Evolutionary conservation across 345 rosid genomes (phyloP).

Genomic region (Pistacia atlantica): DNA sequence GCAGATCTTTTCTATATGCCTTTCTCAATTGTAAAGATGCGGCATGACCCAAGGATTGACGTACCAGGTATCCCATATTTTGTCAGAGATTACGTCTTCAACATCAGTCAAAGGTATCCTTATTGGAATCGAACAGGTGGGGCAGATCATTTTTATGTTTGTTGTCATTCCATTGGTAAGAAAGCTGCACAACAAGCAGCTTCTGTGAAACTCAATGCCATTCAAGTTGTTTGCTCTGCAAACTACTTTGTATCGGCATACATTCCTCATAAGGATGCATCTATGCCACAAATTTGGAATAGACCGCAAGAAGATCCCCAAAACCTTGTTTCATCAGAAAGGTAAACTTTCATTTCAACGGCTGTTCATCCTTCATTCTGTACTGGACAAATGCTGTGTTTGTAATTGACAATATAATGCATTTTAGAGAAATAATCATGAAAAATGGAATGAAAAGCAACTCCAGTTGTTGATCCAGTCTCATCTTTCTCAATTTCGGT

Average conservation of each 20-base stretch:
- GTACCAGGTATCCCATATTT: conserved; percentile 46
- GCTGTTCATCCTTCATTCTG: neutral
- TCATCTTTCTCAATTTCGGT: neutral
- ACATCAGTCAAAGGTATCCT: conserved; percentile 44
- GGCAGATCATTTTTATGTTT: conserved; percentile 57
- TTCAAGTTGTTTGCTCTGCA: conserved; percentile 60
- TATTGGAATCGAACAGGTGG: conserved; percentile 58
- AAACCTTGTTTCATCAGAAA: conserved; percentile 36
- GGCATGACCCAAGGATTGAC: conserved; percentile 44
- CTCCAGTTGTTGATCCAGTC: neutral
- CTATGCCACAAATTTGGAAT: conserved; percentile 62
- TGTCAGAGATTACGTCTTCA: conserved; percentile 39
- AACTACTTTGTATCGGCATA: conserved; percentile 44
- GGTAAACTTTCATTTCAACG: conserved; percentile 26
- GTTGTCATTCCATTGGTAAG: conserved; percentile 52
- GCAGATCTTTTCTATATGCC: conserved; percentile 64
- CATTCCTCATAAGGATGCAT: conserved; percentile 52
- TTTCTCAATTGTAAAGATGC: conserved; percentile 53
- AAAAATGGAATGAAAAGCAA: neutral
- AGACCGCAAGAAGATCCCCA: conserved; percentile 45
- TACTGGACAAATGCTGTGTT: neutral
- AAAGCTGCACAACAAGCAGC: conserved; percentile 41
- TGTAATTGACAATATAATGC: neutral
- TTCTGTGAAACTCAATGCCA: conserved; percentile 43
- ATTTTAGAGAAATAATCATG: neutral